These are phyloP conservation scores for Fomes fomentarius DNA, from an alignment of 1,284 basidiomycete species.

Conservation along the genomic window DNA sequence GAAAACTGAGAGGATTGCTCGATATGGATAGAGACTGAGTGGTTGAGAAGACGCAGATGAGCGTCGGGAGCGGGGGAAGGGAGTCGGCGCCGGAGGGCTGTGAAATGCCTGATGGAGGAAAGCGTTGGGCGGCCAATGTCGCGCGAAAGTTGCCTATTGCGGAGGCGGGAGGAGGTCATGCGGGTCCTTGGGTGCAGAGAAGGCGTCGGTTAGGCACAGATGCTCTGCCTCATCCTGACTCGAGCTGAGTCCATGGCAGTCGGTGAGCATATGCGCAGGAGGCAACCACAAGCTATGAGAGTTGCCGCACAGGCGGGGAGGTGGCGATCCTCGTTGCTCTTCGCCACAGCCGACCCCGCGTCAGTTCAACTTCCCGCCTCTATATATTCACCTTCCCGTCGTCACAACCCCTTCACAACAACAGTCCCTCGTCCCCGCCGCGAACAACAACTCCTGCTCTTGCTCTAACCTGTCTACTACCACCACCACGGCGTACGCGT, in stretches of 20 bases:
- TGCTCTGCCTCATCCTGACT: slow-evolving; percentile 8
- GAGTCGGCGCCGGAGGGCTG: background rate
- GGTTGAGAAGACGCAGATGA: background rate
- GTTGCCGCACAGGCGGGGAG: background rate
- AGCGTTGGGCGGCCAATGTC: too few relatives aligned
- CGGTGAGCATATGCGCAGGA: too few relatives aligned
- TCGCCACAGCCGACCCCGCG: background rate
- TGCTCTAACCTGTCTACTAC: background rate
- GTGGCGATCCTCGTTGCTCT: background rate
- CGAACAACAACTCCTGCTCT: background rate
- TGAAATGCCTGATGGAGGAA: background rate
- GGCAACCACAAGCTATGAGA: slow-evolving; percentile 9
- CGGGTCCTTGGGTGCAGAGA: slow-evolving; percentile 3
- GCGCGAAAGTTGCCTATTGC: background rate
- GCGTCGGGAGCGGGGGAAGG: background rate
- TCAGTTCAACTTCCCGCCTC: background rate
- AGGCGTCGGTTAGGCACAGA: background rate
- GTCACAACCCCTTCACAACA: background rate
- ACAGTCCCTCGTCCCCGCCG: background rate
- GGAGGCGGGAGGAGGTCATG: background rate
- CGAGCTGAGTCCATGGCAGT: slow-evolving; percentile 5
- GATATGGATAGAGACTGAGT: background rate
- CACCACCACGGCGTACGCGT: background rate
- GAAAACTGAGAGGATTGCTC: background rate
- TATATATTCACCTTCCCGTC: background rate